A percentile compares a stretch with the other conserved stretches of the same genome.
phyloP scores from a whole-genome alignment of 2,329 filamentous ascomycete genomes.

The Aspergillus candidus region DNA sequence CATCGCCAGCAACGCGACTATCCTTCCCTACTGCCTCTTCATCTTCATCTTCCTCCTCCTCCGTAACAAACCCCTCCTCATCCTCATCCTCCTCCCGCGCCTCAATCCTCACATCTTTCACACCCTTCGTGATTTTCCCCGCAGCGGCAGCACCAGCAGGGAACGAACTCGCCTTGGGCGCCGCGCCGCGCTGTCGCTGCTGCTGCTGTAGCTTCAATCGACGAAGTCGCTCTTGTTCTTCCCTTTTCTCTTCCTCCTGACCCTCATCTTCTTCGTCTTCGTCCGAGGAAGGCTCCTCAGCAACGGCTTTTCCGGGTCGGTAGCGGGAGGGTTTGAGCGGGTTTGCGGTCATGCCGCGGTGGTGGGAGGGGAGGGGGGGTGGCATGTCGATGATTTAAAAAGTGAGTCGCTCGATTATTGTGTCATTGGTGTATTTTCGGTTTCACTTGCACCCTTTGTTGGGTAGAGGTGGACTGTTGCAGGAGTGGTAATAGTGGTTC shows the following conservation, averaged over 20 bases:
- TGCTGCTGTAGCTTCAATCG: conserved; percentile 31
- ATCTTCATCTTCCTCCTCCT: conserved; percentile 41
- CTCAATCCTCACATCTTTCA: conserved; percentile 33
- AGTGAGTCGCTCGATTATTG: not conserved
- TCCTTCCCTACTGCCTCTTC: conserved; percentile 25
- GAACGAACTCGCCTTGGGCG: conserved; percentile 38
- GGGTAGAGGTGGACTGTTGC: too few species aligned
- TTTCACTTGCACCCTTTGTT: not conserved
- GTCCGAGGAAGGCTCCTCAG: conserved; percentile 43
- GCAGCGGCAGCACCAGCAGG: conserved; percentile 26
- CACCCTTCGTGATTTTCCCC: conserved; percentile 27
- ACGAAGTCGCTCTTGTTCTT: conserved; percentile 46
- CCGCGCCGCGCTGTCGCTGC: conserved; percentile 46
- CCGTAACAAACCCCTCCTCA: conserved; percentile 58
- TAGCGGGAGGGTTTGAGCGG: conserved; percentile 74
- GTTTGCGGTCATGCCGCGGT: conserved; percentile 81
- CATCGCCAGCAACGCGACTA: conserved; percentile 11
- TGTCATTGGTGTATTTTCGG: not conserved
- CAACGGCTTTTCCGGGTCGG: conserved; percentile 70
- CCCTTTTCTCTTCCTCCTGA: conserved; percentile 49
- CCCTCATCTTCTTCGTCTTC: conserved; percentile 51
- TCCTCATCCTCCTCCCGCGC: conserved; percentile 36
- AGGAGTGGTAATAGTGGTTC: not conserved
- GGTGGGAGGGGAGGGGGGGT: conserved; percentile 37
- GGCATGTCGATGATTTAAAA: conserved; percentile 28